Evolutionary conservation across 345 rosid genomes (phyloP).

Genomic region (Citrus cavaleriei): DNA sequence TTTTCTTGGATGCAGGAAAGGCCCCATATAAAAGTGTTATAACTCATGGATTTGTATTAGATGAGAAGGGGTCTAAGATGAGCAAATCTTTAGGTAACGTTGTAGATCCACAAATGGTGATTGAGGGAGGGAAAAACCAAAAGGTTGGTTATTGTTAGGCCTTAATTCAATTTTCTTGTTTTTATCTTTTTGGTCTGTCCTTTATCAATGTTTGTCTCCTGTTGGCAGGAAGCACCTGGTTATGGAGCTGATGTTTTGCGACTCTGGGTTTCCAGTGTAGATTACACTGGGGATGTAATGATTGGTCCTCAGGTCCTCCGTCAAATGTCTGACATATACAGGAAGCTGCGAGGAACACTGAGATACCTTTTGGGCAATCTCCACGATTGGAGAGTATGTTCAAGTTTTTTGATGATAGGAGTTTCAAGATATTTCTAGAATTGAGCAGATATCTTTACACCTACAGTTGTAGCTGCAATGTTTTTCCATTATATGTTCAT

Average conservation of each 20-base stretch:
- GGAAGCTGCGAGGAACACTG: conserved; percentile 90
- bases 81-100: conserved; percentile 96
- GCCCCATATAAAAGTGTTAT: conserved; percentile 81
- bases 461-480: neutral
- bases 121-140: conserved; percentile 81
- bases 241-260: conserved; percentile 95
- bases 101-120: conserved; percentile 75
- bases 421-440: neutral
- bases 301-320: conserved; percentile 80
- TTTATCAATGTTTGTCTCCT: conserved; percentile 19
- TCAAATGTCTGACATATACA: conserved; percentile 88
- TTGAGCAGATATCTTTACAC: neutral
- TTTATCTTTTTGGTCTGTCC: neutral
- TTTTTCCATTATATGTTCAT: neutral
- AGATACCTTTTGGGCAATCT: conserved; percentile 90
- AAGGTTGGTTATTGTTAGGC: conserved; percentile 44
- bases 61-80: conserved; percentile 96
- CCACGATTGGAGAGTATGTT: conserved; percentile 89
- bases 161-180: neutral
- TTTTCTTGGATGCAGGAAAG: conserved; percentile 52
- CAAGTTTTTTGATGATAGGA: neutral
- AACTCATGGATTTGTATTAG: conserved; percentile 96
- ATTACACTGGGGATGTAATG: conserved; percentile 82
- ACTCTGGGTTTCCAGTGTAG: conserved; percentile 99
- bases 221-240: conserved; percentile 78